Evolutionary conservation across 192 early-diverging fungal genomes (phyloP).

Genomic region (Pilaira anomala): DNA sequence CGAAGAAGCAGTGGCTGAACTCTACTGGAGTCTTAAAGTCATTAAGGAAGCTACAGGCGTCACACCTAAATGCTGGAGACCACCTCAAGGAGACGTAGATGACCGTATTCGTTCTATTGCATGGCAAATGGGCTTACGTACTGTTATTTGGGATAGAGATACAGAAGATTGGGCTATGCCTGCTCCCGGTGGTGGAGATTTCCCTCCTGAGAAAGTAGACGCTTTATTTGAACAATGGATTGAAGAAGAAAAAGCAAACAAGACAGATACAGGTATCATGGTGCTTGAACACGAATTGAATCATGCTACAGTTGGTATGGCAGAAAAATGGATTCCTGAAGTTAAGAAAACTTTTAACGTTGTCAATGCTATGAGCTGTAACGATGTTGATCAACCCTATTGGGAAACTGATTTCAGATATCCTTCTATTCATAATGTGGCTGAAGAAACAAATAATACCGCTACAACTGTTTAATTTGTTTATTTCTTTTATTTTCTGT

Average conservation of each 20-base stretch:
- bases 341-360: constrained; percentile 32
- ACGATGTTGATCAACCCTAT: constrained; percentile 32
- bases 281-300: constrained; percentile 43
- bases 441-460: neutral
- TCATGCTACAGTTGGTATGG: constrained; percentile 35
- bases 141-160: constrained; percentile 25
- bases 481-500: too few species aligned
- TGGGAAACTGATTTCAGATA: constrained; percentile 36
- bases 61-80: constrained; percentile 40
- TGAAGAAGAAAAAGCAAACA: constrained; percentile 12
- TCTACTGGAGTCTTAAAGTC: constrained; percentile 36
- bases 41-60: constrained; percentile 44
- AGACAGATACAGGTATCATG: constrained; percentile 21
- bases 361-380: constrained; percentile 24
- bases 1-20: constrained; percentile 49
- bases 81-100: constrained; percentile 49
- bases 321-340: constrained; percentile 40
- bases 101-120: constrained; percentile 40
- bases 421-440: constrained; percentile 3
- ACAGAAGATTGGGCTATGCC: constrained; percentile 41
- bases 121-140: constrained; percentile 26
- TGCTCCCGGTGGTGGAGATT: constrained; percentile 25
- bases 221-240: constrained; percentile 34
- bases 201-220: constrained; percentile 22
- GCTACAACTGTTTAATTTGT: too few species aligned